Percentiles rank a stretch among this genome's conserved stretches.
Conservation (phyloP, 768 basidiomycete genomes). For the Termitomyces sp. region DNA sequence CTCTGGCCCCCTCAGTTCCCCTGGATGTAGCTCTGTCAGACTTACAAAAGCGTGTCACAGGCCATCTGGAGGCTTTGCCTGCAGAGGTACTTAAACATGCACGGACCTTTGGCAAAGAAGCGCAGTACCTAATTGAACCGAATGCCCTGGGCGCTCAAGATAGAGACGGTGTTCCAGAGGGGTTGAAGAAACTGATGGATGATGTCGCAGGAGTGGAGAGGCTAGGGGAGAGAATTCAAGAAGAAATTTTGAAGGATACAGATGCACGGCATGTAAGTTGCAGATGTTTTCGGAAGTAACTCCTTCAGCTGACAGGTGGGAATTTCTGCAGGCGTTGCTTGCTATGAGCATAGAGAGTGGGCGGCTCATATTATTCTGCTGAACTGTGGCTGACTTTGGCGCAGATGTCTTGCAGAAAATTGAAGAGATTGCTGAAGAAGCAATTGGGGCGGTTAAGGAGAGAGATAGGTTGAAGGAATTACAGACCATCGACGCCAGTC, state of each 20-base stretch:
- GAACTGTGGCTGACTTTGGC: background rate
- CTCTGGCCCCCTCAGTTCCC: background rate
- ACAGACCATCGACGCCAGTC: background rate
- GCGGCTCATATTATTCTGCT: background rate
- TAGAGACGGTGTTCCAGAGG: constrained; percentile 20
- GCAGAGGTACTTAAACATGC: constrained; percentile 24
- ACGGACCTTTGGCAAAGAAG: constrained; percentile 24
- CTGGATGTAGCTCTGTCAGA: constrained; percentile 12
- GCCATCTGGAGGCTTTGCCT: constrained; percentile 27
- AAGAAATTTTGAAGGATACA: constrained; percentile 26
- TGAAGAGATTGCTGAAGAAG: constrained; percentile 13
- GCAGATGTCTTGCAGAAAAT: constrained; percentile 14
- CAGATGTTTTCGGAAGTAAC: background rate
- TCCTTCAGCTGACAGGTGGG: background rate
- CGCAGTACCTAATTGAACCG: constrained; percentile 23
- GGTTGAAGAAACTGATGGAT: constrained; percentile 24
- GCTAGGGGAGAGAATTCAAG: constrained; percentile 23
- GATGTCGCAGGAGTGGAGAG: constrained; percentile 28
- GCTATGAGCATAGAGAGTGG: constrained; percentile 24
- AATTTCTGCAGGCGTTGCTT: constrained; percentile 21
- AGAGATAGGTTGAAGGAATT: constrained; percentile 10
- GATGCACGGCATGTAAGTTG: constrained; percentile 25
- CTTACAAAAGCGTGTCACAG: constrained; percentile 14
- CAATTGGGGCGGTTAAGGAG: constrained; percentile 8
- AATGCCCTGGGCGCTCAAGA: constrained; percentile 7